Conservation (phyloP, 805 yeast genomes). For the Starmerella scarabaei region DNA sequence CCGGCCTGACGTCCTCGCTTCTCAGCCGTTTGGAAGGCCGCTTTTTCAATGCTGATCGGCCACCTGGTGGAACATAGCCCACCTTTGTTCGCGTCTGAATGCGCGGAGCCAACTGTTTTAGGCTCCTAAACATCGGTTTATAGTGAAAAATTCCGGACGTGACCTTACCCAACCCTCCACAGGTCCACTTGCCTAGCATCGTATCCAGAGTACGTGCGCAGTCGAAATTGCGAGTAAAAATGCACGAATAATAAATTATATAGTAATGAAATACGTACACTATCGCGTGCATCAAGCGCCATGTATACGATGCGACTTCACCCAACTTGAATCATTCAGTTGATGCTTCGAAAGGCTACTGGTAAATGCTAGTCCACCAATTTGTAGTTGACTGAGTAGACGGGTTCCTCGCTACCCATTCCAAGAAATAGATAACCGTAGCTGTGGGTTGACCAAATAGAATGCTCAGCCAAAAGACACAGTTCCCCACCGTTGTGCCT, state of each 20-base stretch:
- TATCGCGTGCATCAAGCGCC: no score
- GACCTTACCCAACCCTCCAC: no score
- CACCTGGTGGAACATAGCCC: constrained; percentile 23
- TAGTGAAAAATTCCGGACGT: background rate
- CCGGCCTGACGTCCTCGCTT: constrained; percentile 80
- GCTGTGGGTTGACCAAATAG: constrained; percentile 37
- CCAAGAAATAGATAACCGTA: constrained; percentile 33
- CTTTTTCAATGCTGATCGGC: constrained; percentile 18
- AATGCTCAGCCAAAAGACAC: constrained; percentile 36
- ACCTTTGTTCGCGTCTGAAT: constrained; percentile 11
- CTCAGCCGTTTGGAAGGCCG: constrained; percentile 24
- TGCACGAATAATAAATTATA: no score
- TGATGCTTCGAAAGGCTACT: no score
- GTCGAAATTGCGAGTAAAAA: no score
- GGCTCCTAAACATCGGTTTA: constrained; percentile 1
- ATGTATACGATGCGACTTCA: no score
- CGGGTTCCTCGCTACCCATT: constrained; percentile 28
- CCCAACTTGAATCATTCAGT: no score
- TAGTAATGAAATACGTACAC: no score
- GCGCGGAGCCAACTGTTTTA: constrained; percentile 5
- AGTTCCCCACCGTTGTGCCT: constrained; percentile 34
- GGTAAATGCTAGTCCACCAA: constrained; percentile 6
- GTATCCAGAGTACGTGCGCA: no score
- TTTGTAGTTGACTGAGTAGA: constrained; percentile 4
- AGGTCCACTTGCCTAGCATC: no score